Conservation (phyloP, 495 filamentous ascomycete genomes). For the Clavariopsis aquatica region DNA sequence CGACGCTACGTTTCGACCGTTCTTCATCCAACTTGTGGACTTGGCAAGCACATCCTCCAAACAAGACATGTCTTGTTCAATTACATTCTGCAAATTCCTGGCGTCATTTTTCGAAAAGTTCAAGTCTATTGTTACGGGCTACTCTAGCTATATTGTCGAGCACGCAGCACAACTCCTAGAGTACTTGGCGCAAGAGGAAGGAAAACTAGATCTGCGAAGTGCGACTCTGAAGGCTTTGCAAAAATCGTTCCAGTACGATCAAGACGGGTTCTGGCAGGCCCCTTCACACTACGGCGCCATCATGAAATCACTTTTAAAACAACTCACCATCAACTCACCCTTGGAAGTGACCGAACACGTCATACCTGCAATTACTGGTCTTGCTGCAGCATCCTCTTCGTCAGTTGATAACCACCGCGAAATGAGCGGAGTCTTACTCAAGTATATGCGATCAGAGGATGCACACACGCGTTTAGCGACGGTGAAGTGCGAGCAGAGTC, state of each 20-base stretch:
- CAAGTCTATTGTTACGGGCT: slow-evolving; percentile 91
- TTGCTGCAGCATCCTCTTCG: slow-evolving; percentile 70
- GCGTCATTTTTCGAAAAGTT: slow-evolving; percentile 76
- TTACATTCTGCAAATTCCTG: slow-evolving; percentile 78
- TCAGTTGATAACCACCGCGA: slow-evolving; percentile 87
- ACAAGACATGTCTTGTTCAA: slow-evolving; percentile 58
- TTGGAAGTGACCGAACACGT: slow-evolving; percentile 48
- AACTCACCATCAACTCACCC: slow-evolving; percentile 62
- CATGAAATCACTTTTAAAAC: slow-evolving; percentile 64
- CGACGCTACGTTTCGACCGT: slow-evolving; percentile 91
- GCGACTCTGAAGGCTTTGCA: slow-evolving; percentile 65
- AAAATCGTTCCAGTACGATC: slow-evolving; percentile 78
- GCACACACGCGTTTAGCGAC: slow-evolving; percentile 71
- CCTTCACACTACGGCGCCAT: slow-evolving; percentile 79
- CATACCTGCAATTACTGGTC: slow-evolving; percentile 65
- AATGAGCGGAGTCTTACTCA: slow-evolving; percentile 73
- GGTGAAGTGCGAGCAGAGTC: slow-evolving; percentile 71
- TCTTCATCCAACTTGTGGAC: slow-evolving; percentile 79
- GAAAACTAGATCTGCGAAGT: slow-evolving; percentile 58
- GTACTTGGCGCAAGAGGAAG: slow-evolving; percentile 48
- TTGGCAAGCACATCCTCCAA: slow-evolving; percentile 66
- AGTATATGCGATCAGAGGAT: slow-evolving; percentile 69
- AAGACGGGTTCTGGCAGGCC: slow-evolving; percentile 81
- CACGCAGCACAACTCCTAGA: slow-evolving; percentile 64
- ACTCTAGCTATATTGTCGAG: slow-evolving; percentile 81